A percentile compares a stretch with the other conserved stretches of the same genome.
Evolutionary conservation across 768 basidiomycete genomes (phyloP).

Genomic region (Kwoniella bestiolae): DNA sequence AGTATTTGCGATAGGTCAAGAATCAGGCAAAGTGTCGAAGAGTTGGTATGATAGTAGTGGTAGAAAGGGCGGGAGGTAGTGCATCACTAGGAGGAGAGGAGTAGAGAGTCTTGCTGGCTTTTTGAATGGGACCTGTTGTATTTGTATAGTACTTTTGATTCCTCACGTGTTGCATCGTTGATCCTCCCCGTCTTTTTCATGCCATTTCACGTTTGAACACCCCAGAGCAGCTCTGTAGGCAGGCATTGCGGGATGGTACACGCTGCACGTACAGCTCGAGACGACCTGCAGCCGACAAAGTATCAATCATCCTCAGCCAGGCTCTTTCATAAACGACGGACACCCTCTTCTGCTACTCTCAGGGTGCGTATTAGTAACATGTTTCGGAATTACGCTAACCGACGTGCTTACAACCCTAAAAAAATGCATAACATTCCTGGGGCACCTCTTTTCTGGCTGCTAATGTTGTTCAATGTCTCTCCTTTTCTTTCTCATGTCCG

Average conservation of each 20-base stretch:
- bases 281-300: too few species aligned
- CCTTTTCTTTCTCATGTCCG: slow-evolving; percentile 1
- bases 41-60: slow-evolving; percentile 71
- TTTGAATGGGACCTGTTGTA: too few species aligned
- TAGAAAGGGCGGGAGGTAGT: slow-evolving; percentile 18
- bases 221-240: too few species aligned
- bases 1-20: slow-evolving; percentile 88
- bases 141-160: too few species aligned
- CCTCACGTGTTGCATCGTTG: neutral
- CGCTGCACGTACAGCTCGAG: too few species aligned
- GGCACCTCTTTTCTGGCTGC: neutral
- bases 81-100: too few species aligned
- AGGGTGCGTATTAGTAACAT: neutral
- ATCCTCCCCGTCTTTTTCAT: too few species aligned
- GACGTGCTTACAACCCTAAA: neutral
- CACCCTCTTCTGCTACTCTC: neutral
- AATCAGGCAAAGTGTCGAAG: slow-evolving; percentile 75
- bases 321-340: neutral
- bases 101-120: too few species aligned
- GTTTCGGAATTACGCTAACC: slow-evolving; percentile 10
- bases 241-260: too few species aligned
- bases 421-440: neutral
- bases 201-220: too few species aligned
- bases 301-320: too few species aligned
- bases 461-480: neutral